These are phyloP conservation scores for Cryptosporidium baileyi DNA, from an alignment of 169 alveolate species.

Conservation along the genomic window DNA sequence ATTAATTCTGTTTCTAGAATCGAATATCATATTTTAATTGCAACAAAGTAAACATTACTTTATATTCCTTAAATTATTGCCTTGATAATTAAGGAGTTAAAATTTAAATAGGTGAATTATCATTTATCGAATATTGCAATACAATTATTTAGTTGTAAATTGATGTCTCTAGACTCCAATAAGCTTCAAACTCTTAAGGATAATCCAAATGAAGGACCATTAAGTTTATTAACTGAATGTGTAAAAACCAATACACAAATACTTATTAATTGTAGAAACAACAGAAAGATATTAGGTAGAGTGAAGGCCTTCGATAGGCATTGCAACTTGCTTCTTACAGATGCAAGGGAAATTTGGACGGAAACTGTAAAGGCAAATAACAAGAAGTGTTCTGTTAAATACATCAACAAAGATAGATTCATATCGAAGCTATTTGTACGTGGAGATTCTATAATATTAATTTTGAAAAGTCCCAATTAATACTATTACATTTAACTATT, in stretches of 20 bases:
- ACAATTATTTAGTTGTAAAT: too few relatives aligned
- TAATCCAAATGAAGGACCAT: slow-evolving; percentile 93
- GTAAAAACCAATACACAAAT: slow-evolving; percentile 95
- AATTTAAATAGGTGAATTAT: too few relatives aligned
- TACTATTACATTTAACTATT: slow-evolving; percentile 1
- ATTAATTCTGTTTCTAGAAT: too few relatives aligned
- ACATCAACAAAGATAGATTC: slow-evolving; percentile 93
- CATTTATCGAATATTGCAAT: too few relatives aligned
- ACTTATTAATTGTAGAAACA: slow-evolving; percentile 94
- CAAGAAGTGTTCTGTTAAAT: slow-evolving; percentile 86
- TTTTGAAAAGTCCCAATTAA: slow-evolving; percentile 94
- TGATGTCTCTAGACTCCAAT: slow-evolving; percentile 25
- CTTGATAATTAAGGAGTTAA: too few relatives aligned
- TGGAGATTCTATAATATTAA: slow-evolving; percentile 96
- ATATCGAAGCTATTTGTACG: slow-evolving; percentile 94
- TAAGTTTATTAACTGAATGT: slow-evolving; percentile 91
- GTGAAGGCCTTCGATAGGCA: slow-evolving; percentile 98
- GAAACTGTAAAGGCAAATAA: slow-evolving; percentile 89
- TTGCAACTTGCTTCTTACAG: slow-evolving; percentile 95
- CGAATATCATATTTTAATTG: too few relatives aligned
- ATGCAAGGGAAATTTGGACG: slow-evolving; percentile 97
- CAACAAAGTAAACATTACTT: too few relatives aligned
- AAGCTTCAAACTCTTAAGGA: slow-evolving; percentile 81
- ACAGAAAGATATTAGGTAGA: slow-evolving; percentile 95
- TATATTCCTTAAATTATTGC: too few relatives aligned